These are phyloP conservation scores for Periconia sp. DNA, from an alignment of 2,329 filamentous ascomycete genomes.

Conservation along the genomic window DNA sequence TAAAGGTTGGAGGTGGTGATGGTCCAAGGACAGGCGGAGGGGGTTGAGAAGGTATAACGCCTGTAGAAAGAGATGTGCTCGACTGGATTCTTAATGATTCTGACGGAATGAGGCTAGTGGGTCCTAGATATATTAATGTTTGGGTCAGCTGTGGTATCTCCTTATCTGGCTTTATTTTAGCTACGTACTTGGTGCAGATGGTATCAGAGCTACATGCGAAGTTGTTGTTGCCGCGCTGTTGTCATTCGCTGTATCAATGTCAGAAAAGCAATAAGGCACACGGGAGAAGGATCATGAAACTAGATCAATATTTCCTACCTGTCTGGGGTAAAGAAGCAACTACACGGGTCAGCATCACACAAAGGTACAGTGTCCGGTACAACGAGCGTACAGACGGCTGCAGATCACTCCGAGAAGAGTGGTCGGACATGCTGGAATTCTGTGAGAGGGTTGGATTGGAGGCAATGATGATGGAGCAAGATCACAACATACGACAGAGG, in stretches of 20 bases:
- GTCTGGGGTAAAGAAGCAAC: conserved; percentile 18
- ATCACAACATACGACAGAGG: conserved; percentile 13
- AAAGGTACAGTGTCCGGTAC: conserved; percentile 23
- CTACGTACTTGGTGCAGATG: conserved; percentile 20
- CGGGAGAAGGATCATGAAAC: conserved; percentile 7
- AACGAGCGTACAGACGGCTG: conserved; percentile 10
- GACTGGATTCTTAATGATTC: conserved; percentile 11
- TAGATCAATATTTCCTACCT: conserved; percentile 19
- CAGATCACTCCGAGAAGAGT: conserved; percentile 7
- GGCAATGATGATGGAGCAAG: conserved; percentile 4
- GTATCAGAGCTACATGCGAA: conserved; percentile 14
- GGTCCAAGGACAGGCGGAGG: conserved; percentile 2
- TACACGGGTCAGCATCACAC: conserved; percentile 18
- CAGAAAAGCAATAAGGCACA: conserved; percentile 8
- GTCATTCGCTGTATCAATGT: conserved; percentile 16
- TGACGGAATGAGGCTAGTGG: conserved; percentile 10
- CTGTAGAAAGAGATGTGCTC: conserved; percentile 2
- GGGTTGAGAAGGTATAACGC: conserved; percentile 12
- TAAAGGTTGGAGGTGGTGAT: conserved; percentile 1
- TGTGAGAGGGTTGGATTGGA: conserved; percentile 4
- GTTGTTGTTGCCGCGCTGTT: conserved; percentile 9
- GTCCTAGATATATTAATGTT: conserved; percentile 4
- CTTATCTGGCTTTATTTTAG: background rate
- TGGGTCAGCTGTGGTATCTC: background rate
- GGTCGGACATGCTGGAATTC: conserved; percentile 14